Percentiles rank a stretch among this genome's conserved stretches.
These are phyloP conservation scores for Populus pruinosa DNA, from an alignment of 345 rosid genomes.

Conservation along the genomic window DNA sequence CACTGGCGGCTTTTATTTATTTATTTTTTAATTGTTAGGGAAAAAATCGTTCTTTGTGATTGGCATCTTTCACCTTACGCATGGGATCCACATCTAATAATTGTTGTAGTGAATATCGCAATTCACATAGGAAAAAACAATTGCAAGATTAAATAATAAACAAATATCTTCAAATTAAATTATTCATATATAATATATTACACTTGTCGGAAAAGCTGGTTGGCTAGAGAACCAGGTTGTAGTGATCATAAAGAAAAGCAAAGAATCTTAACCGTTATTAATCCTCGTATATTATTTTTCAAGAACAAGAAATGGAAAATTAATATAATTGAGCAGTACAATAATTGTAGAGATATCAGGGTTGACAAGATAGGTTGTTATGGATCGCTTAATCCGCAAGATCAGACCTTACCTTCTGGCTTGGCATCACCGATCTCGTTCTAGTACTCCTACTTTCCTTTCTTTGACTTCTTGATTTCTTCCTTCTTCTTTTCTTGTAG, in stretches of 20 bases:
- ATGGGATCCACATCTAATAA: too few relatives aligned
- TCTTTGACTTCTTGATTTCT: neutral
- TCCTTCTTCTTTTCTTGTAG: neutral
- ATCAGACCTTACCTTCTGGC: constrained; percentile 50
- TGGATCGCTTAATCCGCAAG: constrained; percentile 57
- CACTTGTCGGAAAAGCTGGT: neutral
- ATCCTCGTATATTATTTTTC: neutral
- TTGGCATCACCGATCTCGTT: constrained; percentile 75
- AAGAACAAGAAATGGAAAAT: neutral
- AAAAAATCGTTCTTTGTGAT: too few relatives aligned
- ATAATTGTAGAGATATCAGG: too few relatives aligned
- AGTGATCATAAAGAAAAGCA: neutral
- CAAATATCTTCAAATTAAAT: too few relatives aligned
- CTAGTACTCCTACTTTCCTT: constrained; percentile 31
- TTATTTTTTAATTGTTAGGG: too few relatives aligned
- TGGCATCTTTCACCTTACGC: too few relatives aligned
- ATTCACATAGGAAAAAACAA: too few relatives aligned
- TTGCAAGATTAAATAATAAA: too few relatives aligned
- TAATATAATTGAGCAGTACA: too few relatives aligned
- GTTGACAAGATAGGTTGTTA: neutral
- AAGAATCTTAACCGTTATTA: neutral
- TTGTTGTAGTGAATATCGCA: too few relatives aligned
- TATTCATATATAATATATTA: too few relatives aligned
- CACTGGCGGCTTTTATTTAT: too few relatives aligned
- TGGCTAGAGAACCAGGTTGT: neutral